Conservation (phyloP, 2,329 filamentous ascomycete genomes). For the Ophiostoma sp. region DNA sequence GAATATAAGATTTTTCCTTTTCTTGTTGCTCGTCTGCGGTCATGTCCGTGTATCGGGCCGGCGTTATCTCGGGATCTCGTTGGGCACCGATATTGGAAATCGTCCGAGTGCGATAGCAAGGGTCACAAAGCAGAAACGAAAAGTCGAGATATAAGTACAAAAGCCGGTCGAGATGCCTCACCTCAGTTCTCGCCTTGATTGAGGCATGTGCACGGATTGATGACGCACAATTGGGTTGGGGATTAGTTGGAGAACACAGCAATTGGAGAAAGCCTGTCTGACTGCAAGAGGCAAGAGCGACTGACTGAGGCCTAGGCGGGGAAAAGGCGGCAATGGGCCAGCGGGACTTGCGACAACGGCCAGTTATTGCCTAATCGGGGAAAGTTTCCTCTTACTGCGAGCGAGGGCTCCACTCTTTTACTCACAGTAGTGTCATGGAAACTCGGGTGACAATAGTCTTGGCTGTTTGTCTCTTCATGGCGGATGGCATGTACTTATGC, state of each 20-base stretch:
- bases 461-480: too few relatives aligned
- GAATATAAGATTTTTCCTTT: constrained; percentile 8
- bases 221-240: neutral
- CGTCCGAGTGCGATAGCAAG: neutral
- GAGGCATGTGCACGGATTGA: neutral
- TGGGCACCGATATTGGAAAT: constrained; percentile 1
- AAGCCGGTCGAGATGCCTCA: neutral
- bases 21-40: neutral
- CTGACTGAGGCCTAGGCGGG: neutral
- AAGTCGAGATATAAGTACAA: neutral
- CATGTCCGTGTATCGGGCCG: constrained; percentile 12
- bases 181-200: neutral
- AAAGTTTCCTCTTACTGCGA: constrained; percentile 9
- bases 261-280: neutral
- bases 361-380: constrained; percentile 7
- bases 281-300: neutral
- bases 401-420: neutral
- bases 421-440: neutral
- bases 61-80: constrained; percentile 14
- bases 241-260: neutral
- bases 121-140: neutral
- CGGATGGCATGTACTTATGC: too few relatives aligned
- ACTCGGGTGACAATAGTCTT: too few relatives aligned
- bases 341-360: constrained; percentile 10
- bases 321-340: neutral